Evolutionary conservation across 1,139 yeast species (phyloP).

Genomic region (Taphrina communis): DNA sequence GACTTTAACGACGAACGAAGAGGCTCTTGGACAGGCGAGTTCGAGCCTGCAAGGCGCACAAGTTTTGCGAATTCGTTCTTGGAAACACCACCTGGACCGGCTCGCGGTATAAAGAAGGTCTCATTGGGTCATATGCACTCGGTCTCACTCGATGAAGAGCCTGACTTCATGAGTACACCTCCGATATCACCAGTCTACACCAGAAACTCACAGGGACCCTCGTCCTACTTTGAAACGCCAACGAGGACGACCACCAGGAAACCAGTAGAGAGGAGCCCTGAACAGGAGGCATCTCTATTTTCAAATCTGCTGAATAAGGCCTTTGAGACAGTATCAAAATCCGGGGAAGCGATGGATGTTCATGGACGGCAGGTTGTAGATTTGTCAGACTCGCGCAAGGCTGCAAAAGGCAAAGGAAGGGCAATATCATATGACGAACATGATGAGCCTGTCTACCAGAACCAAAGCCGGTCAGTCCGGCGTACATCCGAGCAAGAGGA

Average conservation of each 20-base stretch:
- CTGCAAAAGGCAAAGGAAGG: slow-evolving; percentile 21
- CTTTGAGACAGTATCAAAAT: slow-evolving; percentile 25
- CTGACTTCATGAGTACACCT: slow-evolving; percentile 24
- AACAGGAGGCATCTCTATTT: slow-evolving; percentile 4
- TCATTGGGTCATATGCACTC: slow-evolving; percentile 17
- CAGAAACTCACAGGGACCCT: neutral
- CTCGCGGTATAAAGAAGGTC: neutral
- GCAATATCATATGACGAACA: slow-evolving; percentile 15
- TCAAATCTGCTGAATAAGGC: slow-evolving; percentile 22
- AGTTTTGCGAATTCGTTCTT: slow-evolving; percentile 28
- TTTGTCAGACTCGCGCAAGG: neutral
- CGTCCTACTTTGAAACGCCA: slow-evolving; percentile 27
- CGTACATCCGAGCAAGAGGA: neutral
- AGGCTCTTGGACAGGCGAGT: slow-evolving; percentile 28
- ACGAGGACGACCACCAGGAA: neutral
- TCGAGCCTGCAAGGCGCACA: slow-evolving; percentile 17
- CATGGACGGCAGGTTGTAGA: slow-evolving; percentile 2
- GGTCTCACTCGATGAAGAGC: slow-evolving; percentile 24
- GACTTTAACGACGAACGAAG: slow-evolving; percentile 17
- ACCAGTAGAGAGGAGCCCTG: neutral
- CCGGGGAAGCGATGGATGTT: slow-evolving; percentile 29
- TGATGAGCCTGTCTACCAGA: slow-evolving; percentile 2
- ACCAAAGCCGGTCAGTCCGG: neutral
- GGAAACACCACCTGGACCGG: slow-evolving; percentile 19
- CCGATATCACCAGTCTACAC: slow-evolving; percentile 16